Conservation (phyloP, 192 early-diverging fungal genomes). For the Phlyctochytrium bullatum region DNA sequence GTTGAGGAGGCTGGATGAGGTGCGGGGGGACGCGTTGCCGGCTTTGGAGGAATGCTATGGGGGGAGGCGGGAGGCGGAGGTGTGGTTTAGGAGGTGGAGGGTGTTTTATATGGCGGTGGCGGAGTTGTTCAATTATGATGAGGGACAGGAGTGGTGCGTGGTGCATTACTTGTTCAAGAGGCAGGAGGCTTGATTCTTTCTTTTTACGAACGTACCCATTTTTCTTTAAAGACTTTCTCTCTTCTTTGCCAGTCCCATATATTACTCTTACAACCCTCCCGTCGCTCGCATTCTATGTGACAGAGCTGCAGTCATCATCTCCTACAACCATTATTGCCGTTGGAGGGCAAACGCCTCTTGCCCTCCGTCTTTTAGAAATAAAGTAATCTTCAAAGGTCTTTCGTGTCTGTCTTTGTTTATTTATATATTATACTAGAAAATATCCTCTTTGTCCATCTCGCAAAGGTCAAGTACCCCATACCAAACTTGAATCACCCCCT, state of each 20-base stretch:
- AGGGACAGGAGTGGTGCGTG: conserved; percentile 61
- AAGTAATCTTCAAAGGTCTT: no score
- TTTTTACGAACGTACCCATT: neutral
- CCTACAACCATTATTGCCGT: no score
- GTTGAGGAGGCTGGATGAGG: conserved; percentile 49
- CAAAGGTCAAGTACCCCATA: no score
- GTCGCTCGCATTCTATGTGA: no score
- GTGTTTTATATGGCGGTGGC: conserved; percentile 58
- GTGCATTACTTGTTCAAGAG: conserved; percentile 64
- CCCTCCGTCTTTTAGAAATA: no score
- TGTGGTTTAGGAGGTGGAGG: conserved; percentile 65
- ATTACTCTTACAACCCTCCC: no score
- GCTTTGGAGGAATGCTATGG: conserved; percentile 50
- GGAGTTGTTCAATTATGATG: conserved; percentile 55
- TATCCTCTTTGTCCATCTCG: no score
- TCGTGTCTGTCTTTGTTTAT: neutral
- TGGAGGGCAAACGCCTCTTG: no score
- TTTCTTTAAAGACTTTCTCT: no score
- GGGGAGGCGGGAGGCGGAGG: conserved; percentile 26
- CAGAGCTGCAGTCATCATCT: no score
- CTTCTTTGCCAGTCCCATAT: no score
- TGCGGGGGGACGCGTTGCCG: conserved; percentile 38
- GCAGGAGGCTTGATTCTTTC: neutral
- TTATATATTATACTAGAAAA: neutral
- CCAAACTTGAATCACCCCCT: no score